A percentile compares a stretch with the other conserved stretches of the same genome.
Conservation (phyloP, 352 stramenopile species). For the Globisporangium apiculatum region DNA sequence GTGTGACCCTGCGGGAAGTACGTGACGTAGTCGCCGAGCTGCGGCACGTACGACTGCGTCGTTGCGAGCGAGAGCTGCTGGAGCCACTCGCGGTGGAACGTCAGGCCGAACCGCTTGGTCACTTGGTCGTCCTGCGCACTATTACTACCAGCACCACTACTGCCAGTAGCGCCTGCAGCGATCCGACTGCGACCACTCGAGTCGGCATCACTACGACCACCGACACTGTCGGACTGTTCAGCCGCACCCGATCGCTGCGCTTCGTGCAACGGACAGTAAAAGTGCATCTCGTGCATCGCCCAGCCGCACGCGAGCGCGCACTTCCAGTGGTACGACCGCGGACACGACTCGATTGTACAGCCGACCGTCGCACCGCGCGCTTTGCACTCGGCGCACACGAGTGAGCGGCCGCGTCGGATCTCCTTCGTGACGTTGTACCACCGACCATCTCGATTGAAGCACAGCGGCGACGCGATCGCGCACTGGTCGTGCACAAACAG, state of each 20-base stretch:
- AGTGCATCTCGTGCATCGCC: slow-evolving; percentile 73
- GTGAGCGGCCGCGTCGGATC: slow-evolving; percentile 63
- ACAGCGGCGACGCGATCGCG: slow-evolving; percentile 74
- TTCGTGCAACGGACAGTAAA: slow-evolving; percentile 70
- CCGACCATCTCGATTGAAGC: slow-evolving; percentile 64
- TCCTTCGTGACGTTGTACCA: slow-evolving; percentile 86
- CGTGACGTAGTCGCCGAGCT: slow-evolving; percentile 75
- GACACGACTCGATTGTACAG: slow-evolving; percentile 54
- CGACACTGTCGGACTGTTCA: not conserved
- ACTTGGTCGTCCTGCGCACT: slow-evolving; percentile 30
- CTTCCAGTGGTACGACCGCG: slow-evolving; percentile 79
- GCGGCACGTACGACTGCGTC: slow-evolving; percentile 68
- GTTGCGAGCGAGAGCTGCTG: slow-evolving; percentile 40
- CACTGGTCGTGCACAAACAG: slow-evolving; percentile 86
- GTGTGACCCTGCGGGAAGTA: slow-evolving; percentile 76
- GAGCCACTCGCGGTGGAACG: slow-evolving; percentile 75
- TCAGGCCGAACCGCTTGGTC: slow-evolving; percentile 56
- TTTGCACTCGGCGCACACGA: slow-evolving; percentile 59
- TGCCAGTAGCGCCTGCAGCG: not conserved
- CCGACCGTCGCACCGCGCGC: slow-evolving; percentile 74
- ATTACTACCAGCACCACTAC: slow-evolving; percentile 16
- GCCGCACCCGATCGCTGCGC: slow-evolving; percentile 11
- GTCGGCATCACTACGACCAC: not conserved
- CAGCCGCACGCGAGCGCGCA: slow-evolving; percentile 66
- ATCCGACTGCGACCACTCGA: not conserved